Evolutionary conservation across 371 early-diverging fungal genomes (phyloP), one percentile per base, ranked within the genome.

Genomic region (Ecytonucleospora hepatopenaei): DNA sequence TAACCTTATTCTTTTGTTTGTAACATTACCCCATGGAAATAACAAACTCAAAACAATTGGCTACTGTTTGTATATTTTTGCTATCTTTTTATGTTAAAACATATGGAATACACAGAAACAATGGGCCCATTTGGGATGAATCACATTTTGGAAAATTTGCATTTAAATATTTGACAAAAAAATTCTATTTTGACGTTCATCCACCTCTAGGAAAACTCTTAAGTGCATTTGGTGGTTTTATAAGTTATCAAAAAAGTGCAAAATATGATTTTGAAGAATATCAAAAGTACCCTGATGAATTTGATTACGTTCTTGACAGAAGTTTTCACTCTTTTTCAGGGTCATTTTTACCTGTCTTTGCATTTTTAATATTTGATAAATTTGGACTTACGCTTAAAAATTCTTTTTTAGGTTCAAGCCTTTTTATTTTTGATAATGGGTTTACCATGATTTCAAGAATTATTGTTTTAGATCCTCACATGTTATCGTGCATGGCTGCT

Each of bases 61-160:
- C 26, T 56, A 4, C 51, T 30, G 4, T 56, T 31, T 21, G 72
- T 40, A 65, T 78, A 30, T 76, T 78, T 48, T 26, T 71, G 3
- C 1, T 76, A n/a, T 60, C 72, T 48, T 73, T 76, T 47, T 28
- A 75, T 48, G 55, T 79, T 17, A 65, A 73, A 54, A 63, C 68
- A 0, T 76, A 76, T 65, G 59, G 71, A 47, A 72, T 79, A 59
- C 73, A 77, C 59, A 77, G 68, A 17, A 78, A 73, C 17, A 40
- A 71, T 46, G 77, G 68, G 68, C 78, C 78, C 21, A 54, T 76
- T 4, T 84, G 81, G 83, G 93, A 93, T 80, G 98, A 97, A 80
- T 97, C 94, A 5, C 97, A 96, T 74, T 95, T 97, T 84, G 97
- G 97, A 59, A 90, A 92, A 76, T 95, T 92, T 80, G 89, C 91